Base-by-base conservation (phyloP, 768 basidiomycete species). In the Mycena vitilis region DNA sequence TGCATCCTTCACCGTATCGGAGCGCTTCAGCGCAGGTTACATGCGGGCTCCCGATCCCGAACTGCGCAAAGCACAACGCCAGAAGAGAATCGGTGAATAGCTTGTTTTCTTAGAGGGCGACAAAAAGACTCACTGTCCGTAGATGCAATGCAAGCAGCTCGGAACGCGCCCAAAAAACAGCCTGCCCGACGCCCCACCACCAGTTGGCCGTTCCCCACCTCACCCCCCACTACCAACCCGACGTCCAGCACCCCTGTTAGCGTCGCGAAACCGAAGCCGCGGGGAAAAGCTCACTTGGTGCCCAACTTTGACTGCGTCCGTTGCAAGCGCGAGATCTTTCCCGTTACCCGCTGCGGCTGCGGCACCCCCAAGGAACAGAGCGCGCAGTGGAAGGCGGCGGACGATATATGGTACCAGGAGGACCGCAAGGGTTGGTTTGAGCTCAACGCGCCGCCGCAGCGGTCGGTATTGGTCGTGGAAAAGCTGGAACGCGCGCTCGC, bases 361-460 rank as follows among this genome's bases (percentile, higher is more conserved):
- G 55, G 55, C 4, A 56, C 55, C 15, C 9, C 38, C 38, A 22
- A 15, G 23, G 13, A 56, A 15, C 55, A 13, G 11, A 11, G 13
- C 13, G 38, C 55, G 2, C 9, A 12, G 5, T n/a, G 22, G n/a
- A 40, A 42, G 12, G 5, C 16, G 4, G 55, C 55, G 8, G 22
- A 42, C 11, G 55, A 56, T 10, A n/a, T 5, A 10, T 56, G 38
- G n/a, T 56, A 12, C 55, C 9, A 15, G 22, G 37, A 40, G 2
- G 55, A 56, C 18, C 37, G 20, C 3, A 13, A 23, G n/a, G 55
- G 55, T 11, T 56, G 55, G 55, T 56, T 56, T 23, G 55, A 56
- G 22, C 4, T 5, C n/a, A 40, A 56, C 11, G 55, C 55, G 16
- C 55, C 55, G 9, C 55, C 55, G 10, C 37, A 48, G 47, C 15